Percentiles rank a stretch among this genome's conserved stretches.
These are phyloP conservation scores for Angomonas deanei DNA, from an alignment of 208 protist species.

Conservation along the genomic window DNA sequence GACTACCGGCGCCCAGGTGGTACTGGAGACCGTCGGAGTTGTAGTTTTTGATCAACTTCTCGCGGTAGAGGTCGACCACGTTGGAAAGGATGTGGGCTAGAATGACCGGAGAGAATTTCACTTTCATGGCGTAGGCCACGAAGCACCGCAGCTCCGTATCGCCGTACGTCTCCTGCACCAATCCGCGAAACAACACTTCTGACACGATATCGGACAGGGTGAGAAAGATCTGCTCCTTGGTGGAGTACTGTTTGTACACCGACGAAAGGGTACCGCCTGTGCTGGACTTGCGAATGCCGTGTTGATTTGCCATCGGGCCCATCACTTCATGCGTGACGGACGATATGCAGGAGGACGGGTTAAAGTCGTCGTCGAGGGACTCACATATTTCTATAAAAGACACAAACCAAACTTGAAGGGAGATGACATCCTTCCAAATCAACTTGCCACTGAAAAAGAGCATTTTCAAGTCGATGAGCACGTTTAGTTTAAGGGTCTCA, in stretches of 20 bases:
- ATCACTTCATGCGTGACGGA: not conserved
- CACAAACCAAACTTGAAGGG: conserved; percentile 43
- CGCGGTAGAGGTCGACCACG: conserved; percentile 52
- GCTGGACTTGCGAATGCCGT: not conserved
- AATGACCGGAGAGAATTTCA: conserved; percentile 9
- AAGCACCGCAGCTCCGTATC: conserved; percentile 54
- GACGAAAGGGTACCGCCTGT: conserved; percentile 6
- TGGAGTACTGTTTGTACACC: conserved; percentile 16
- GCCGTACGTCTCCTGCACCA: conserved; percentile 66
- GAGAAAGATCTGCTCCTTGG: not conserved
- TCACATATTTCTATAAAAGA: no score
- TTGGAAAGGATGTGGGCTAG: conserved; percentile 46
- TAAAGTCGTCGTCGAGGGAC: no score
- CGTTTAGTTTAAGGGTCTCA: conserved; percentile 29
- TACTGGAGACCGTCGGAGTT: not conserved
- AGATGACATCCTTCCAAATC: conserved; percentile 55
- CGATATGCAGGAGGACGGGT: not conserved
- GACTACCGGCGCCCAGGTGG: conserved; percentile 27
- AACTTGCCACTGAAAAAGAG: conserved; percentile 51
- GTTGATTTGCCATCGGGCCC: not conserved
- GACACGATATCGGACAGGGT: conserved; percentile 40
- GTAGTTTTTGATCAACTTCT: conserved; percentile 8
- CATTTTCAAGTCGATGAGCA: conserved; percentile 43
- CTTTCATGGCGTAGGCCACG: conserved; percentile 43
- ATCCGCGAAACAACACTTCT: conserved; percentile 42